A percentile compares a stretch with the other conserved stretches of the same genome.
These are phyloP conservation scores for Plantago ovata DNA, from an alignment of 257 asterid genomes.

Conservation along the genomic window DNA sequence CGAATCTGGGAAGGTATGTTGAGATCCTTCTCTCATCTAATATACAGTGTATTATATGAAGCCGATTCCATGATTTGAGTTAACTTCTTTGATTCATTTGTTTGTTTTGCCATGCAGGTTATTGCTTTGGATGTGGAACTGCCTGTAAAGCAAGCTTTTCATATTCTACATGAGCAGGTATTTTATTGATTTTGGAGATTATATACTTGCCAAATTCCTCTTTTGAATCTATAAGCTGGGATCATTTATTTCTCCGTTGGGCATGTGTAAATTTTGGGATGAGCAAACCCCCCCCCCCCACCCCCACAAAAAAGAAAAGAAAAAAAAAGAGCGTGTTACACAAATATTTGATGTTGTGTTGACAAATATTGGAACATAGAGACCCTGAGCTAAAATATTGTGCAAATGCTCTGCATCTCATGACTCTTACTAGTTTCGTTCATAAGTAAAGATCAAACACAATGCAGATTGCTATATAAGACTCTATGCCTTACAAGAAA, in stretches of 20 bases:
- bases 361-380: conserved; percentile 19
- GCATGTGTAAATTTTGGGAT: conserved; percentile 3
- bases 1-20: conserved; percentile 81
- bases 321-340: too few species aligned
- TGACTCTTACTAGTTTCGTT: background rate
- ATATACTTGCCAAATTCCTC: conserved; percentile 1
- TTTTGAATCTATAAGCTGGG: background rate
- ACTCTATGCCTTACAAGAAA: background rate
- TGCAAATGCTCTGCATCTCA: background rate
- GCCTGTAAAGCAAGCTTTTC: conserved; percentile 94
- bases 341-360: conserved; percentile 12
- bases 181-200: conserved; percentile 14
- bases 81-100: conserved; percentile 11
- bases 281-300: too few species aligned
- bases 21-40: conserved; percentile 10
- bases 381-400: background rate
- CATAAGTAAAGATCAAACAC: background rate
- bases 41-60: conserved; percentile 2
- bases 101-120: conserved; percentile 43
- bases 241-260: background rate
- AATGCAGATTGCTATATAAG: background rate
- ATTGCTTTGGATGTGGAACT: conserved; percentile 82
- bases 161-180: conserved; percentile 97
- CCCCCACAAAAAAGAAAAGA: too few species aligned
- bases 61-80: background rate